A percentile compares a stretch with the other conserved stretches of the same genome.
phyloP scores from a whole-genome alignment of 352 stramenopile species.

The Thalassiosira livingstoniorum region DNA sequence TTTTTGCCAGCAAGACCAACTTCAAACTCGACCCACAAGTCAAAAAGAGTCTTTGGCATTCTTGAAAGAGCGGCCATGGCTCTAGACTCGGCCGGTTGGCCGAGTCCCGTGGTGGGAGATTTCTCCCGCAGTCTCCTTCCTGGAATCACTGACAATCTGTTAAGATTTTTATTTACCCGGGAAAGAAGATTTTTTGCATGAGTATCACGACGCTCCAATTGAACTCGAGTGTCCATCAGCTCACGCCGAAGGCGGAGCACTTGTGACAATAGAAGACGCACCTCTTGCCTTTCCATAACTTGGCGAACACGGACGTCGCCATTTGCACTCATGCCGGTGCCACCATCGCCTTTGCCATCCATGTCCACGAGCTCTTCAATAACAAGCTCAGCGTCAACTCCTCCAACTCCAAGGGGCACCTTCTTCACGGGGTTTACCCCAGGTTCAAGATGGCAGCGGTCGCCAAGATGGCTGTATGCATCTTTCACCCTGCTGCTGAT shows the following conservation, averaged over 20 bases:
- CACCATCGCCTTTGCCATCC: neutral
- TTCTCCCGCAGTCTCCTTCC: too few species aligned
- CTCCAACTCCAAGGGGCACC: conserved; percentile 22
- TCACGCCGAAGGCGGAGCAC: conserved; percentile 27
- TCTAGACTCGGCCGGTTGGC: too few species aligned
- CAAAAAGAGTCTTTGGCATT: conserved; percentile 37
- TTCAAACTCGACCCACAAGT: conserved; percentile 57
- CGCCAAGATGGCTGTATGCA: conserved; percentile 16
- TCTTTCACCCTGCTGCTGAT: conserved; percentile 8
- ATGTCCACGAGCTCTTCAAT: conserved; percentile 26
- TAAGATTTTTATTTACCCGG: neutral
- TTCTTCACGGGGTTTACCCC: conserved; percentile 38
- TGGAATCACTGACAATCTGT: too few species aligned
- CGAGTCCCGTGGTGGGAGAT: too few species aligned
- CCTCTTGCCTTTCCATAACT: conserved; percentile 17
- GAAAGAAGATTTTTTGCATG: neutral
- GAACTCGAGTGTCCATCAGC: neutral
- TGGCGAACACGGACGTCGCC: neutral
- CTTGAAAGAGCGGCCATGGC: conserved; percentile 27
- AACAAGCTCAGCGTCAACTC: conserved; percentile 34
- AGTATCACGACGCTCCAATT: conserved; percentile 4
- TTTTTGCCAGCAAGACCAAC: conserved; percentile 46
- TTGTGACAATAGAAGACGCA: conserved; percentile 38
- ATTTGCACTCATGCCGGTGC: neutral
- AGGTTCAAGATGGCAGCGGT: conserved; percentile 3